Evolutionary conservation across 805 yeast genomes (phyloP).

Genomic region (Spathaspora girioi): DNA sequence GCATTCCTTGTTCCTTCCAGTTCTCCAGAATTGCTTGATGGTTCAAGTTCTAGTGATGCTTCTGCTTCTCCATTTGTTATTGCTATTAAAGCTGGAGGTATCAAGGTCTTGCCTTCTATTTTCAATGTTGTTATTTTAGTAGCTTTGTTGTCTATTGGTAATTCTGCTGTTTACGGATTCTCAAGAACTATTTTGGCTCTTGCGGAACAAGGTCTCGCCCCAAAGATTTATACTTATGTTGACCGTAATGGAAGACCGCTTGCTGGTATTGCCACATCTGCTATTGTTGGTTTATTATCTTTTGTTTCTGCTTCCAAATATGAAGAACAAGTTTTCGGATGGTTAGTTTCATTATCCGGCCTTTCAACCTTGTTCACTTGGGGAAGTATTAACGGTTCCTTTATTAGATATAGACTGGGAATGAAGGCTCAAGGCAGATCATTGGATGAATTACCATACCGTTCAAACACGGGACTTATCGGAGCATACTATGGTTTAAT

Average conservation of each 20-base stretch:
- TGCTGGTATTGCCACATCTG: slow-evolving; percentile 30
- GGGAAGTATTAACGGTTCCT: slow-evolving; percentile 32
- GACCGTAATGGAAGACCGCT: slow-evolving; percentile 40
- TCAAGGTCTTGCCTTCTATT: slow-evolving; percentile 38
- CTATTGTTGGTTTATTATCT: slow-evolving; percentile 33
- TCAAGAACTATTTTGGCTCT: slow-evolving; percentile 39
- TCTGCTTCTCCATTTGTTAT: slow-evolving; percentile 42
- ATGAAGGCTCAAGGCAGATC: slow-evolving; percentile 34
- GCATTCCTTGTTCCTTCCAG: slow-evolving; percentile 37
- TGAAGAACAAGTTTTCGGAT: slow-evolving; percentile 30
- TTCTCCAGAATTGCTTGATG: slow-evolving; percentile 21
- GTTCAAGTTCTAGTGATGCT: slow-evolving; percentile 21
- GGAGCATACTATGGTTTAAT: slow-evolving; percentile 29
- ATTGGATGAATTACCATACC: slow-evolving; percentile 50
- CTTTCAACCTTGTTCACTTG: slow-evolving; percentile 33
- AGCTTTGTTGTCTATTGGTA: slow-evolving; percentile 40
- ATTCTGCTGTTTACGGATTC: slow-evolving; percentile 42
- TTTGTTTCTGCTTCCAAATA: slow-evolving; percentile 40
- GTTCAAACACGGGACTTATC: slow-evolving; percentile 43
- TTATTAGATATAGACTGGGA: slow-evolving; percentile 29
- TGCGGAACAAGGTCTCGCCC: slow-evolving; percentile 40
- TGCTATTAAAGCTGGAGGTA: slow-evolving; percentile 39
- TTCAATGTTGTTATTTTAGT: slow-evolving; percentile 40
- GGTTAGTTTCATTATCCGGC: slow-evolving; percentile 35
- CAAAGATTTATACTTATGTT: slow-evolving; percentile 29